Evolutionary conservation across 2,329 filamentous ascomycete genomes (phyloP), one percentile per base, ranked within the genome.

Genomic region (Leptographium radiaticola): DNA sequence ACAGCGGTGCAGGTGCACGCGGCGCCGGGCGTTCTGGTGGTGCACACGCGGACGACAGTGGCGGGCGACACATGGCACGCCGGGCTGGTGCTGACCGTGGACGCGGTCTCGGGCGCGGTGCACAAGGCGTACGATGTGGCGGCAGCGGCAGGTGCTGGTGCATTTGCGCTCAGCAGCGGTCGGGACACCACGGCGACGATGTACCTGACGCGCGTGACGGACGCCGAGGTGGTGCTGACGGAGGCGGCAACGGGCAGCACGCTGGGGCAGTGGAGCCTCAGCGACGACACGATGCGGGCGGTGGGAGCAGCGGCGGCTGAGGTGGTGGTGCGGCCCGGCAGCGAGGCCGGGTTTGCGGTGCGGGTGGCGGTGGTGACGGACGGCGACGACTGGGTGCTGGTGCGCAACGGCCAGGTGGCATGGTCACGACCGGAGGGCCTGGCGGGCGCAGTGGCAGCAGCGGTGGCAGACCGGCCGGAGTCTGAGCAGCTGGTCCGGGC

Each of bases 361-460:
- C 79, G 93, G 53, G 82, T 85, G 34, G 90, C 89, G 2, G 72
- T 87, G 20, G 74, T 88, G 7, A 80, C 76, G 62, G 80, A 69
- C 66, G 80, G 67, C 1, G 77, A 84, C 25, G 86, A 95, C 62
- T 96, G 90, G 88, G 73, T 84, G 30, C 73, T 97, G 51, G 74
- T 95, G 46, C 84, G 86, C 55, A 95, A 96, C 64, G 89, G 90
- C 15, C 84, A 86, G 54, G 63, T 81, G 9, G 81, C 80, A 42
- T 98, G 93, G 93, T 78, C 78, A 46, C 81, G 93, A 30, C 80
- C 83, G 10, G 93, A 98, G 67, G 86, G 86, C 6, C 71, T 98
- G 51, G 83, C 85, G n/a, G 84, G 83, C 46, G 82, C 81, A n/a
- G 75, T 88, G 31, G 83, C 87, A 52, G 90, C 89, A 40, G 80